A percentile compares a stretch with the other conserved stretches of the same genome.
Evolutionary conservation across 2,329 filamentous ascomycete genomes (phyloP).

Genomic region (Raffaelea arxii): DNA sequence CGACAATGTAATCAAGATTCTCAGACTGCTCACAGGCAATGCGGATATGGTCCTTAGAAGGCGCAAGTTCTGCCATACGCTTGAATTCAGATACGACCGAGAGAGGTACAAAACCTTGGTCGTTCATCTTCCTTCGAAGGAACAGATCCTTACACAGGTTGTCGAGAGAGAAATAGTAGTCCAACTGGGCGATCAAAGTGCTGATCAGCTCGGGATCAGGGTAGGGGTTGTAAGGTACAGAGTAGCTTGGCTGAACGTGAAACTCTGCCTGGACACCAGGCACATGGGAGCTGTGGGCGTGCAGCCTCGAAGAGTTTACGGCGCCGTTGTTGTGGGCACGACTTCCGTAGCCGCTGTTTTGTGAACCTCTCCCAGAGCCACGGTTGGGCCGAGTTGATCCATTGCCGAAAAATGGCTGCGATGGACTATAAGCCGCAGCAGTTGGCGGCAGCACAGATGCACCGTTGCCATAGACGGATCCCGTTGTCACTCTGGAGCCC

Average conservation of each 20-base stretch:
- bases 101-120: conserved; percentile 81
- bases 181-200: conserved; percentile 46
- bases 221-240: not conserved
- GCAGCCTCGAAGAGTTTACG: conserved; percentile 13
- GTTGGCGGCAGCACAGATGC: conserved; percentile 7
- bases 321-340: no score
- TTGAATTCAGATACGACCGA: conserved; percentile 77
- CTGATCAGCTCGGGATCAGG: conserved; percentile 19
- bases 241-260: conserved; percentile 6
- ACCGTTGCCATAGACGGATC: conserved; percentile 21
- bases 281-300: conserved; percentile 14
- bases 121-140: conserved; percentile 86
- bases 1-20: conserved; percentile 63
- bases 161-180: conserved; percentile 96
- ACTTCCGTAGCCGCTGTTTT: no score
- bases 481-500: conserved; percentile 19
- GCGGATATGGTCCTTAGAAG: conserved; percentile 64
- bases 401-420: no score
- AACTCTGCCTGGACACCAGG: no score
- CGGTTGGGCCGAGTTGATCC: conserved; percentile 2
- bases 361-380: no score
- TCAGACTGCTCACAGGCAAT: conserved; percentile 63
- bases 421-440: conserved; percentile 32
- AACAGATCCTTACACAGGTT: conserved; percentile 92
- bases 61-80: conserved; percentile 64